Evolutionary conservation across 495 filamentous ascomycete species (phyloP).

Genomic region (Parmelia sp.): DNA sequence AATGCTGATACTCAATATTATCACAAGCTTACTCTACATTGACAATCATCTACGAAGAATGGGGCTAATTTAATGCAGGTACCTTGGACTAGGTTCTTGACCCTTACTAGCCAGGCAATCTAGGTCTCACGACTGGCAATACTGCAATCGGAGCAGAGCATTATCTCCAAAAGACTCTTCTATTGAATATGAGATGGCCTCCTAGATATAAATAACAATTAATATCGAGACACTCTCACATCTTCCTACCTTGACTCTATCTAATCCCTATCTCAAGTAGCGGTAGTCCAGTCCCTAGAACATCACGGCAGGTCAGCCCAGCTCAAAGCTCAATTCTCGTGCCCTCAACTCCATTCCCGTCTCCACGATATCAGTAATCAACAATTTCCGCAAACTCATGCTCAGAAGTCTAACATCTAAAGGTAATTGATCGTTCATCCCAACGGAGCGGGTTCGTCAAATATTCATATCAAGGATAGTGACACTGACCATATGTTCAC

Average conservation of each 20-base stretch:
- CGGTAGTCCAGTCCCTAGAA: background rate
- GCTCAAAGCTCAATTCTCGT: background rate
- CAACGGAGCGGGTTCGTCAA: background rate
- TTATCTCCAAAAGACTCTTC: background rate
- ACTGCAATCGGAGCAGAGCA: too few relatives aligned
- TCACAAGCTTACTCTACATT: too few relatives aligned
- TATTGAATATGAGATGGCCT: background rate
- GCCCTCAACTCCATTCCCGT: background rate
- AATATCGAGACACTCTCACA: background rate
- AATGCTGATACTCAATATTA: too few relatives aligned
- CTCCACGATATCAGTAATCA: slow-evolving; percentile 1
- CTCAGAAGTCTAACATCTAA: slow-evolving; percentile 17
- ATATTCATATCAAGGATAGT: background rate
- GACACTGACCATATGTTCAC: background rate
- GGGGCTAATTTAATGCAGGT: too few relatives aligned
- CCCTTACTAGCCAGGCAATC: too few relatives aligned
- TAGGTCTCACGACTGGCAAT: too few relatives aligned
- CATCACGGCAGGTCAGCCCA: background rate
- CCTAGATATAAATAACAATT: background rate
- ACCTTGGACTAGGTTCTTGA: too few relatives aligned
- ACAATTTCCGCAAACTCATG: background rate
- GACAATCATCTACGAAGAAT: too few relatives aligned
- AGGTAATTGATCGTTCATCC: slow-evolving; percentile 7
- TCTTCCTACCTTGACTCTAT: background rate
- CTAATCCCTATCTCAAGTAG: background rate